Evolutionary conservation across 306 rosid genomes (phyloP).

Genomic region (Prunus armeniaca): DNA sequence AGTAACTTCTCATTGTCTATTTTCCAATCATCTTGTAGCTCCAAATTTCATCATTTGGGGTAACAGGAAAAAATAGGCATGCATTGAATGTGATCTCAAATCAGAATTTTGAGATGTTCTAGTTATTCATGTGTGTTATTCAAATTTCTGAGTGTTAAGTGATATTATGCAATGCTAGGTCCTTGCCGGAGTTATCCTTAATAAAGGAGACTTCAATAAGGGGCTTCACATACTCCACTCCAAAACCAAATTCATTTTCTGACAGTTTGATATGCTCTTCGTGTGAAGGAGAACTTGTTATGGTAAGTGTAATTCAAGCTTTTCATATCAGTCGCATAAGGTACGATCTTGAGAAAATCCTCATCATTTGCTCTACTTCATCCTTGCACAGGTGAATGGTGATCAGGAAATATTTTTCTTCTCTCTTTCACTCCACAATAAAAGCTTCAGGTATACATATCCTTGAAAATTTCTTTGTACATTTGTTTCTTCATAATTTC

Average conservation of each 20-base stretch:
- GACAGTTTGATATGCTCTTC: conserved; percentile 63
- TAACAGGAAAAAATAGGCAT: too few species aligned
- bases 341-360: neutral
- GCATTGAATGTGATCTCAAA: too few species aligned
- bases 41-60: too few species aligned
- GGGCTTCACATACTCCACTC: conserved; percentile 62
- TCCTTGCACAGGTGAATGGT: conserved; percentile 58
- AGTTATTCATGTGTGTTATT: too few species aligned
- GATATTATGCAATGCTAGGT: conserved; percentile 41
- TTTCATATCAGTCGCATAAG: neutral
- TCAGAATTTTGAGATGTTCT: too few species aligned
- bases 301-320: conserved; percentile 45
- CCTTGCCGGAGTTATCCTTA: conserved; percentile 69
- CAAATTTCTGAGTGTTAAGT: too few species aligned
- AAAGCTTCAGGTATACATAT: conserved; percentile 55
- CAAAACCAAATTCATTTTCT: conserved; percentile 50
- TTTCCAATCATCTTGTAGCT: neutral
- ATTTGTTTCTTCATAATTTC: neutral
- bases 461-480: neutral
- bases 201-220: conserved; percentile 58
- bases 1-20: neutral
- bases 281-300: conserved; percentile 61
- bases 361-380: neutral
- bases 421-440: conserved; percentile 55
- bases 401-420: conserved; percentile 66